These are phyloP conservation scores for Candida boidinii DNA, from an alignment of 805 yeast species.

Conservation along the genomic window DNA sequence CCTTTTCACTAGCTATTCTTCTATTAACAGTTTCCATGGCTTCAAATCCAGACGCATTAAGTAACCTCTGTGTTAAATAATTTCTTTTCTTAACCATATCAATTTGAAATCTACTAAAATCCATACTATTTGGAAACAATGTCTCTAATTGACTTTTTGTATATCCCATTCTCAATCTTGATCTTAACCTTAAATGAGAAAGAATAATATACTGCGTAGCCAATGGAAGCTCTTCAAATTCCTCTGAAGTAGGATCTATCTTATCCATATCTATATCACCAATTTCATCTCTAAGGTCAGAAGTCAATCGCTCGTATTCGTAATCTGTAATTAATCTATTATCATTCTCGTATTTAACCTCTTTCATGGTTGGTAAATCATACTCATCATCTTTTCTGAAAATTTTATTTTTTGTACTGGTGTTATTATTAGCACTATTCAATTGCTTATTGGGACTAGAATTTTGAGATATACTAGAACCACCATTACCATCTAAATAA, in stretches of 20 bases:
- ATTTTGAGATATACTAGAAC: constrained; percentile 2
- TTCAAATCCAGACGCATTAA: constrained; percentile 79
- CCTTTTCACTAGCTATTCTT: constrained; percentile 79
- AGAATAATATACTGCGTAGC: constrained; percentile 83
- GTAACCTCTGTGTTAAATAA: constrained; percentile 76
- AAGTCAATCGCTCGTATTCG: constrained; percentile 56
- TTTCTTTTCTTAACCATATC: constrained; percentile 89
- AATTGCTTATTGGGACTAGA: constrained; percentile 2
- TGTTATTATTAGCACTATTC: neutral
- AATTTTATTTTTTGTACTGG: constrained; percentile 12
- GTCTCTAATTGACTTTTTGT: constrained; percentile 79
- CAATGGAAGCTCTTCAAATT: constrained; percentile 69
- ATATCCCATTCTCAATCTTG: constrained; percentile 92
- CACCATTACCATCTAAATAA: constrained; percentile 9
- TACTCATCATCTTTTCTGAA: constrained; percentile 70
- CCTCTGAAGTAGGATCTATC: constrained; percentile 77
- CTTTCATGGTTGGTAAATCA: constrained; percentile 65
- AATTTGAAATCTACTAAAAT: constrained; percentile 88
- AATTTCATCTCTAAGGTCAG: constrained; percentile 48
- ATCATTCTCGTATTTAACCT: constrained; percentile 47
- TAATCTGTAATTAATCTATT: constrained; percentile 65
- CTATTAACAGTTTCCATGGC: constrained; percentile 34
- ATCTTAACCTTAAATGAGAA: constrained; percentile 72
- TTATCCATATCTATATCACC: constrained; percentile 62
- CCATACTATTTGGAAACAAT: constrained; percentile 78